These are phyloP conservation scores for Xylaria sp. DNA, from an alignment of 2,329 filamentous ascomycete species.

Conservation along the genomic window DNA sequence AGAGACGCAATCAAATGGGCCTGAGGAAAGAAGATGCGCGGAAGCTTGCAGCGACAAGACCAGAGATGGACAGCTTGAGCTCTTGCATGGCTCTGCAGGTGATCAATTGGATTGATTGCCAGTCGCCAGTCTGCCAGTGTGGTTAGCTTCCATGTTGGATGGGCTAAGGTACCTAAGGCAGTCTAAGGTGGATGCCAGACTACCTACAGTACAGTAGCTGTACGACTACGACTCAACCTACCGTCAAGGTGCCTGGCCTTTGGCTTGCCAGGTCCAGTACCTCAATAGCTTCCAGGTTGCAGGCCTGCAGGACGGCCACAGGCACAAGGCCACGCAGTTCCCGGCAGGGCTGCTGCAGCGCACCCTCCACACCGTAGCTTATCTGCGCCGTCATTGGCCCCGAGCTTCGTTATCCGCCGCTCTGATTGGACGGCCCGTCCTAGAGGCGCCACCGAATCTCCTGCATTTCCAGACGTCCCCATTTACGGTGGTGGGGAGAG, in stretches of 20 bases:
- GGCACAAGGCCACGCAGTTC: slow-evolving; percentile 24
- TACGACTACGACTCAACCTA: too few relatives aligned
- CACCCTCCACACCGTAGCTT: not conserved
- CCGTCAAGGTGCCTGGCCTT: not conserved
- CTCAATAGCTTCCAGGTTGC: too few relatives aligned
- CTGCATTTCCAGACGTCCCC: not conserved
- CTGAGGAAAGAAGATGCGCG: not conserved
- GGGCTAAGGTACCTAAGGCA: too few relatives aligned
- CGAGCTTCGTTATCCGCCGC: not conserved
- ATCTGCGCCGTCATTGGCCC: not conserved
- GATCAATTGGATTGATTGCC: not conserved
- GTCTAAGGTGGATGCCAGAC: too few relatives aligned
- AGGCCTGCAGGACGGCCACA: slow-evolving; percentile 14
- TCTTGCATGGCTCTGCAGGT: not conserved
- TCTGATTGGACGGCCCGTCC: not conserved
- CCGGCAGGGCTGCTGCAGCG: slow-evolving; percentile 12
- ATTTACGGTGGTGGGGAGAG: not conserved
- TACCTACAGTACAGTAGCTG: too few relatives aligned
- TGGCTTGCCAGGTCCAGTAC: not conserved
- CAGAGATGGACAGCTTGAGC: slow-evolving; percentile 2
- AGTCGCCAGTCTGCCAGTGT: too few relatives aligned
- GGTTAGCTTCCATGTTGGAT: too few relatives aligned
- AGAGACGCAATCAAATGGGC: not conserved
- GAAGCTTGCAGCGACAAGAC: slow-evolving; percentile 11
- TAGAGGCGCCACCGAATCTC: not conserved